Conservation (phyloP, 106 monocot species). For the Narthecium ossifragum region DNA sequence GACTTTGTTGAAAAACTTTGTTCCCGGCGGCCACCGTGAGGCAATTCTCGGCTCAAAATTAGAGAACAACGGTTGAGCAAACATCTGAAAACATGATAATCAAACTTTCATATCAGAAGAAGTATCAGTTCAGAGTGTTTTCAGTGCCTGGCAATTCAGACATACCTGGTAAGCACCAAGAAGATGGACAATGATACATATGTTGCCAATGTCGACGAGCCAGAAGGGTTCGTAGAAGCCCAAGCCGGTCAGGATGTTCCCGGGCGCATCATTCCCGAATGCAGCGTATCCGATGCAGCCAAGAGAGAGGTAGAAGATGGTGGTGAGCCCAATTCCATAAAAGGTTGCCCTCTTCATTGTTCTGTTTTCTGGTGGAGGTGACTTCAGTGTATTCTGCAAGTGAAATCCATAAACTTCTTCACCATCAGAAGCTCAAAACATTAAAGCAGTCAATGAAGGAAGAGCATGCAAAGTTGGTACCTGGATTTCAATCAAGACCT, state of each 20-base stretch:
- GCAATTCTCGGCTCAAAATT: conserved; percentile 25
- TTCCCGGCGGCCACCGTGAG: conserved; percentile 39
- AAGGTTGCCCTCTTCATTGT: conserved; percentile 53
- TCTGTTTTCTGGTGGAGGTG: conserved; percentile 47
- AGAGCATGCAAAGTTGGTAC: conserved; percentile 3
- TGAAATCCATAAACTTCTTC: neutral
- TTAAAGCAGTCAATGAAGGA: too few species aligned
- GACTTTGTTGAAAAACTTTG: conserved; percentile 42
- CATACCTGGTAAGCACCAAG: conserved; percentile 66
- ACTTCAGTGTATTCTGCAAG: conserved; percentile 44
- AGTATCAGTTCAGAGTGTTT: neutral
- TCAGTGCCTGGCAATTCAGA: too few species aligned
- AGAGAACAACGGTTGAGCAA: conserved; percentile 58
- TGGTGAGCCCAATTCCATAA: conserved; percentile 40
- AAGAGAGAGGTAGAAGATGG: conserved; percentile 49
- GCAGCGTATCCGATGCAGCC: conserved; percentile 56
- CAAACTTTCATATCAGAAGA: neutral
- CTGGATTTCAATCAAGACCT: conserved; percentile 66
- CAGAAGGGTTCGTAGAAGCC: conserved; percentile 67
- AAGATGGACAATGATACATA: conserved; percentile 58
- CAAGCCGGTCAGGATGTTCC: conserved; percentile 56
- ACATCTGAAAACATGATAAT: conserved; percentile 27
- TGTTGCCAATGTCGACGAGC: conserved; percentile 64
- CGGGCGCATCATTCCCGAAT: conserved; percentile 46
- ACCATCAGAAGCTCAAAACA: too few species aligned